Evolutionary conservation across 768 basidiomycete species (phyloP).

Genomic region (Ramaria rubella): DNA sequence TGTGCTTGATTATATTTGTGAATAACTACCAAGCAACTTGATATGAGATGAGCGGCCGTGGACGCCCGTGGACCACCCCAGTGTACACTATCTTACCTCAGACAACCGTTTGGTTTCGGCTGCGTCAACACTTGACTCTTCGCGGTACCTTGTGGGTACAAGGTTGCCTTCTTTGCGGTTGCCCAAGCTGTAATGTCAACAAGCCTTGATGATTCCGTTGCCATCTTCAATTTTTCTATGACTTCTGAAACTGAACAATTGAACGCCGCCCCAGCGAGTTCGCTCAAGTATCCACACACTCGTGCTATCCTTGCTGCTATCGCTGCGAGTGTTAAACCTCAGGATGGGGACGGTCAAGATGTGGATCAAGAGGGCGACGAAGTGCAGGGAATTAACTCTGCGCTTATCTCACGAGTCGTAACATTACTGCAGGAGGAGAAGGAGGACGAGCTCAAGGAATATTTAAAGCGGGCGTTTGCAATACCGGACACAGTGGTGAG

Average conservation of each 20-base stretch:
- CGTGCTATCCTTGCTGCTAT: constrained; percentile 73
- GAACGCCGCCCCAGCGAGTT: neutral
- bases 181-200: neutral
- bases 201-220: neutral
- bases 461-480: constrained; percentile 65
- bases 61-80: neutral
- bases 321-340: constrained; percentile 61
- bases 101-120: neutral
- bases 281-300: constrained; percentile 65
- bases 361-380: constrained; percentile 39
- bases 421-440: constrained; percentile 70
- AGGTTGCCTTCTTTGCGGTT: neutral
- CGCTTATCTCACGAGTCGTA: constrained; percentile 66
- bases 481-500: constrained; percentile 66
- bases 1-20: neutral
- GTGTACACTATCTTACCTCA: neutral
- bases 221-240: too few species aligned
- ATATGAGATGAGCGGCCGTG: neutral
- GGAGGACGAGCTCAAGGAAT: constrained; percentile 75
- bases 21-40: neutral
- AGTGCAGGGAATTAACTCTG: constrained; percentile 46
- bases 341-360: constrained; percentile 42
- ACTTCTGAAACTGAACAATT: neutral
- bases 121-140: too few species aligned
- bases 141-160: too few species aligned